Evolutionary conservation across 2,329 filamentous ascomycete genomes (phyloP), one percentile per base, ranked within the genome.

Genomic region (Ceratocystis cubensis): DNA sequence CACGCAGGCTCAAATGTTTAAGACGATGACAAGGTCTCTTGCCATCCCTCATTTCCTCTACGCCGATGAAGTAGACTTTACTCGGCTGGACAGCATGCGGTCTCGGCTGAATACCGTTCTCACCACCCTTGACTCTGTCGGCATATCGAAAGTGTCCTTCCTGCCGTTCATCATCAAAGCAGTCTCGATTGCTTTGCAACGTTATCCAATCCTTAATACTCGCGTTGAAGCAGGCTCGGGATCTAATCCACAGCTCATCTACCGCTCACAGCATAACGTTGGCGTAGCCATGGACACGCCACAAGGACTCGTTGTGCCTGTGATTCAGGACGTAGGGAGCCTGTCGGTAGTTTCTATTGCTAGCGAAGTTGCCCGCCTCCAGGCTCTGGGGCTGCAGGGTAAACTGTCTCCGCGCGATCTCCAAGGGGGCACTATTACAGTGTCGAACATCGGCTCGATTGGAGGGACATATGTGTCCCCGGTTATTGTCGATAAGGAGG

Each of bases 121-220:
- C 13, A 72, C 75, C 50, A 72, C 72, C 57, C 67, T 71, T 5
- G n/a, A 22, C 69, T 72, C 30, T 68, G 80, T 82, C 71, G 85
- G 82, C 74, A 78, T 68, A 71, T 72, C 73, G 3, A 91, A 92
- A 76, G 80, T 96, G 67, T 96, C 93, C 1, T 94, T 91, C 75
- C 84, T 99, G 7, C 91, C 94, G 3, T 96, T 99, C 78, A 87
- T 97, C 73, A 85, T 99, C 78, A 99, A 99, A 78, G 93, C 94
- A 33, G 85, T 96, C 61, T 97, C 93, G 22, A 79, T 96, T 70
- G 85, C 92, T 1, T 80, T 99, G 2, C 81, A 87, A 72, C 82
- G 88, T 69, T 93, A 90, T 75, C 93, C 94, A 0, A 80, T 94
- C 46, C 85, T 99, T 69, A 99, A 99, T 74, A 85, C 92, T 2